These are phyloP conservation scores for Verticillium dahliae DNA, from an alignment of 2,329 filamentous ascomycete genomes.

Conservation along the genomic window DNA sequence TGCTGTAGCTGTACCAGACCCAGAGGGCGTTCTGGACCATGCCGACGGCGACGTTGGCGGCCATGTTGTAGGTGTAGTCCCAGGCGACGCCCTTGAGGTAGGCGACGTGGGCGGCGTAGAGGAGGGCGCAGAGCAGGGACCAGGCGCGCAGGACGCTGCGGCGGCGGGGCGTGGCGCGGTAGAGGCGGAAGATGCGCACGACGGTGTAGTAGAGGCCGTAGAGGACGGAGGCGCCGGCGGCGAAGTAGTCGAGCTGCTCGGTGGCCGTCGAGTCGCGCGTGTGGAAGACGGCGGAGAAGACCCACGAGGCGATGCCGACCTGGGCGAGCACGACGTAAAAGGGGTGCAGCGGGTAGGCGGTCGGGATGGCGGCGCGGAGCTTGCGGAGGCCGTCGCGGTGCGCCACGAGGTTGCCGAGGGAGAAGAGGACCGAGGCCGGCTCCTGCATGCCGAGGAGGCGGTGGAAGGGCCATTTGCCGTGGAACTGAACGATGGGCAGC, in stretches of 20 bases:
- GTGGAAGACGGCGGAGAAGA: conserved; percentile 87
- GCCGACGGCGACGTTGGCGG: conserved; percentile 80
- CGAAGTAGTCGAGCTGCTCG: conserved; percentile 96
- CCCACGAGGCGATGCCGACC: conserved; percentile 77
- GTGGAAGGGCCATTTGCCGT: conserved; percentile 97
- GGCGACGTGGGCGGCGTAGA: conserved; percentile 71
- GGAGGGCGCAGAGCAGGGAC: conserved; percentile 62
- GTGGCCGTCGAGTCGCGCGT: conserved; percentile 78
- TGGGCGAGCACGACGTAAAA: conserved; percentile 79
- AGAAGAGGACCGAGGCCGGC: conserved; percentile 89
- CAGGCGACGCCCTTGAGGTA: conserved; percentile 83
- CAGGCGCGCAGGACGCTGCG: conserved; percentile 59
- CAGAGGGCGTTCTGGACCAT: conserved; percentile 77
- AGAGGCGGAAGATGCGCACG: conserved; percentile 77
- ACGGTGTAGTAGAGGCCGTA: conserved; percentile 86
- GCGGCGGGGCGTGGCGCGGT: conserved; percentile 41
- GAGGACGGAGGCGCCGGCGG: conserved; percentile 79
- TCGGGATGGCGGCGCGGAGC: conserved; percentile 64
- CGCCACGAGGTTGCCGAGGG: conserved; percentile 81
- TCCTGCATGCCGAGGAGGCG: conserved; percentile 91
- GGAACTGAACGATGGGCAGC: conserved; percentile 77
- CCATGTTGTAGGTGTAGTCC: conserved; percentile 98
- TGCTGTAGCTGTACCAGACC: conserved; percentile 72
- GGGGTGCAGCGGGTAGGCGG: conserved; percentile 65
- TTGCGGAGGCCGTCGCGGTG: conserved; percentile 72